Evolutionary conservation across 768 basidiomycete genomes (phyloP), one percentile per base, ranked within the genome.

Genomic region (Auriscalpium vulgare): DNA sequence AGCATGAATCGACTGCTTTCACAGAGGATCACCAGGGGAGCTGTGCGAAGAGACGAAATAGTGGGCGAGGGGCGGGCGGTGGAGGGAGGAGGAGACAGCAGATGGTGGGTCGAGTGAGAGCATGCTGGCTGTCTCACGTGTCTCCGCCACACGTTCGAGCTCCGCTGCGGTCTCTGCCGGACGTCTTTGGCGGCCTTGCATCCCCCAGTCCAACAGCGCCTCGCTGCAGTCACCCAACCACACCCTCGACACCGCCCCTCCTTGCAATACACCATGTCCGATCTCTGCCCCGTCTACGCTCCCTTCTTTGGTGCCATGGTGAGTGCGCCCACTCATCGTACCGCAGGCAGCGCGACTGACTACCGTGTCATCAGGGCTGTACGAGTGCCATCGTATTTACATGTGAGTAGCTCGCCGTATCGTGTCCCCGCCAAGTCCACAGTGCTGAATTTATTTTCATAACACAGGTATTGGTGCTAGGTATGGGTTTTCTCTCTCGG

Each of bases 241-340:
- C 40, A 43, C 14, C 40, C 5, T 43, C 17, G 17, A 19, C 19
- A 47, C 43, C n/a, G 14, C 40, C 16, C 37, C 53, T 10, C 46
- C 17, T 21, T 35, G 36, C 10, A 13, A 6, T 34, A 23, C 23
- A 57, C 51, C 57, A 87, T 87, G 84, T 83, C 87, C 67, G 90
- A 92, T 65, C 76, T 88, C 60, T 93, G 90, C 72, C 90, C 90
- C 17, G 93, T 95, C 53, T 98, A 98, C 74, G 90, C 95, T 56
- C 95, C 95, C 63, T 98, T 97, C 79, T 99, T 99, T 66, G 92
- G 92, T 66, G 91, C 89, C 56, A 93, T 97, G 91, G 93, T 91
- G 62, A 68, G 87, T 72, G 11, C 14, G 29, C 17, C 38, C 21
- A 36, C 21, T 48, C 47, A 19, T 48, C 6, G 51, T 57, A 40